phyloP scores from a whole-genome alignment of 2,329 filamentous ascomycete species.

The Alternaria arbusti region DNA sequence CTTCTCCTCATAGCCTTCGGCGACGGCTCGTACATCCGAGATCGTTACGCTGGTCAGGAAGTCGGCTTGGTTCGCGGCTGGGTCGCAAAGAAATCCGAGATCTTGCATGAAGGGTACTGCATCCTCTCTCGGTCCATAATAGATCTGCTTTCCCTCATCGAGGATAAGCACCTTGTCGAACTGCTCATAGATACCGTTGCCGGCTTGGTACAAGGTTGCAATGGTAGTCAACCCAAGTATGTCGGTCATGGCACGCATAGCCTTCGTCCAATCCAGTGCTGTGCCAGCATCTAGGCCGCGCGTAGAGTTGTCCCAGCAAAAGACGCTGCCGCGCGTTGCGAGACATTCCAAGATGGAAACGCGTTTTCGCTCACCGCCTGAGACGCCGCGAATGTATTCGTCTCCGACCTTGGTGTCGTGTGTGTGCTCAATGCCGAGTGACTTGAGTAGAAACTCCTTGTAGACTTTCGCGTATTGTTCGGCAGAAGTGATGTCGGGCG shows the following conservation, averaged over 20 bases:
- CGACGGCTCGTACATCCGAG: constrained; percentile 48
- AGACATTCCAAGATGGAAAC: constrained; percentile 72
- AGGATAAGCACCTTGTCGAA: constrained; percentile 78
- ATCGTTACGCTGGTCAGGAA: constrained; percentile 74
- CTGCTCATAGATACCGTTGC: constrained; percentile 59
- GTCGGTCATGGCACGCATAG: constrained; percentile 58
- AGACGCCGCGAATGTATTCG: constrained; percentile 69
- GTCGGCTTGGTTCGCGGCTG: constrained; percentile 70
- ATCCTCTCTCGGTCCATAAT: constrained; percentile 65
- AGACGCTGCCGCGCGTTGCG: constrained; percentile 63
- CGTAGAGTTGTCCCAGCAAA: constrained; percentile 56
- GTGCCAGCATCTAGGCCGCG: constrained; percentile 47
- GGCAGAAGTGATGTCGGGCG: constrained; percentile 49
- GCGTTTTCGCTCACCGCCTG: constrained; percentile 72
- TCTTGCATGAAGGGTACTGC: constrained; percentile 70
- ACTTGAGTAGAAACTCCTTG: constrained; percentile 60
- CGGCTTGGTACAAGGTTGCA: constrained; percentile 64
- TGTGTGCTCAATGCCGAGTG: constrained; percentile 56
- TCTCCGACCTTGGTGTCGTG: constrained; percentile 71
- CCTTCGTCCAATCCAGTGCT: constrained; percentile 62
- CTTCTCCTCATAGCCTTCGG: constrained; percentile 45
- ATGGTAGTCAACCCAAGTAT: constrained; percentile 57
- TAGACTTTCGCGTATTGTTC: constrained; percentile 56
- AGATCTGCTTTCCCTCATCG: constrained; percentile 78
- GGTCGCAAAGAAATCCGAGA: constrained; percentile 68